These are phyloP conservation scores for Blastobotrys terrestris DNA, from an alignment of 805 yeast genomes.

Conservation along the genomic window DNA sequence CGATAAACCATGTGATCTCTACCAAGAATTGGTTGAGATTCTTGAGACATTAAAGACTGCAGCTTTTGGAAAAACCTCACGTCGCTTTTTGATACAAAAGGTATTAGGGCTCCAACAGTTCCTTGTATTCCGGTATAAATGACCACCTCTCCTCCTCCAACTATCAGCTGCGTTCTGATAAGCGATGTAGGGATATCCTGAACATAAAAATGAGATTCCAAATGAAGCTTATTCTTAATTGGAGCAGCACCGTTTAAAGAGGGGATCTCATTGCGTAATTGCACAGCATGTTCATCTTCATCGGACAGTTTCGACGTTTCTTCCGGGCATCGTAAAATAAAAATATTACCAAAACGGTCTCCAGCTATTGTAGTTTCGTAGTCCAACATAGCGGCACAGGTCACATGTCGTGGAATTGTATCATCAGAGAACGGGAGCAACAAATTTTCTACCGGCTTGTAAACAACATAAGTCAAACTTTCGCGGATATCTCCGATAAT, in stretches of 20 bases:
- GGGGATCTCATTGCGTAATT: slow-evolving; percentile 31
- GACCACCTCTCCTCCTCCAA: slow-evolving; percentile 61
- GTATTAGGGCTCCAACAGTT: slow-evolving; percentile 65
- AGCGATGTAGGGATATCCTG: slow-evolving; percentile 69
- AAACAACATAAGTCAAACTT: slow-evolving; percentile 54
- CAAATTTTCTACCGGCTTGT: slow-evolving; percentile 34
- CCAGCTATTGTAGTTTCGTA: slow-evolving; percentile 74
- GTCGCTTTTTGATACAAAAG: slow-evolving; percentile 59
- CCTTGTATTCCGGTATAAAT: slow-evolving; percentile 79
- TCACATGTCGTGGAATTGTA: slow-evolving; percentile 56
- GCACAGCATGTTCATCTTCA: slow-evolving; percentile 43
- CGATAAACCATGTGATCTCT: slow-evolving; percentile 64
- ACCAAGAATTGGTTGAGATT: slow-evolving; percentile 42
- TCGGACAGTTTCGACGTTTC: slow-evolving; percentile 43
- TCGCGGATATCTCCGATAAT: slow-evolving; percentile 67
- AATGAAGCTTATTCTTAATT: slow-evolving; percentile 39
- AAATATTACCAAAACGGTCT: slow-evolving; percentile 79
- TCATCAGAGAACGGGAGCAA: slow-evolving; percentile 71
- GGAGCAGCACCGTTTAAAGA: slow-evolving; percentile 45
- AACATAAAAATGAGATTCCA: slow-evolving; percentile 52
- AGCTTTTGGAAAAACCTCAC: slow-evolving; percentile 50
- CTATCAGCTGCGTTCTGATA: slow-evolving; percentile 44
- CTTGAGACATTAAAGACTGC: slow-evolving; percentile 36
- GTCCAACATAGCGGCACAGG: slow-evolving; percentile 57
- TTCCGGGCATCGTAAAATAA: slow-evolving; percentile 57